phyloP scores from a whole-genome alignment of 2,329 filamentous ascomycete species.

The Verticillium klebahnii region DNA sequence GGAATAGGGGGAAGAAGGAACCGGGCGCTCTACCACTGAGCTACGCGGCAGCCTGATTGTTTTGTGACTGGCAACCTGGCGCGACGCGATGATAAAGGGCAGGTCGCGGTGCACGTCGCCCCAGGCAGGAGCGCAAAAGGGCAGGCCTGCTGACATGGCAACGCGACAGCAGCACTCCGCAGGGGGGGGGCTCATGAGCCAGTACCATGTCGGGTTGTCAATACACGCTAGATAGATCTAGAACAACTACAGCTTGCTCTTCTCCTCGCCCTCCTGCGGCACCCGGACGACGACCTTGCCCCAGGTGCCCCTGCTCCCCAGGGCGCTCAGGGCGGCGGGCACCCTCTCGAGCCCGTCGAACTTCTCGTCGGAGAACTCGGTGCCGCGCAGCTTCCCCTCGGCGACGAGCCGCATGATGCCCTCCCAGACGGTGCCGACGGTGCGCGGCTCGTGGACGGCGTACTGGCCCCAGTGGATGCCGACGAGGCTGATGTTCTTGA shows the following conservation, averaged over 20 bases:
- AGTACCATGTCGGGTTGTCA: not conserved
- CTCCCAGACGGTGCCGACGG: slow-evolving; percentile 70
- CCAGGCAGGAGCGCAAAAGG: not conserved
- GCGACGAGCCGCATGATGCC: slow-evolving; percentile 75
- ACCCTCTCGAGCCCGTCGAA: slow-evolving; percentile 81
- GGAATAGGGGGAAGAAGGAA: not conserved
- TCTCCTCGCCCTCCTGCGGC: slow-evolving; percentile 59
- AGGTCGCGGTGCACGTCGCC: not conserved
- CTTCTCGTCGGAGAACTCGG: slow-evolving; percentile 74
- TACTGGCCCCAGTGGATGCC: slow-evolving; percentile 93
- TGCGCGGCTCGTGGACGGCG: slow-evolving; percentile 64
- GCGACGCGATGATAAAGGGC: not conserved
- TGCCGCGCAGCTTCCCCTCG: slow-evolving; percentile 74
- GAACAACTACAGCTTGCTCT: slow-evolving; percentile 47
- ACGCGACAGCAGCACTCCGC: not conserved
- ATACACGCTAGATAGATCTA: not conserved
- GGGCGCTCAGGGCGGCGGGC: slow-evolving; percentile 67
- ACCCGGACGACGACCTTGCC: slow-evolving; percentile 93
- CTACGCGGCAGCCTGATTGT: not conserved
- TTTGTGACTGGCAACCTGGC: not conserved
- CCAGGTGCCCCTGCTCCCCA: slow-evolving; percentile 84
- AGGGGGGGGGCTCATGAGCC: not conserved
- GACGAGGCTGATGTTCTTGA: slow-evolving; percentile 90
- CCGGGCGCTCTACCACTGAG: not conserved
- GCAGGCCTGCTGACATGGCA: not conserved